A percentile compares a stretch with the other conserved stretches of the same genome.
phyloP scores from a whole-genome alignment of 228 moss, liverwort and hornwort genomes.

The Sphagnum magellanicum region DNA sequence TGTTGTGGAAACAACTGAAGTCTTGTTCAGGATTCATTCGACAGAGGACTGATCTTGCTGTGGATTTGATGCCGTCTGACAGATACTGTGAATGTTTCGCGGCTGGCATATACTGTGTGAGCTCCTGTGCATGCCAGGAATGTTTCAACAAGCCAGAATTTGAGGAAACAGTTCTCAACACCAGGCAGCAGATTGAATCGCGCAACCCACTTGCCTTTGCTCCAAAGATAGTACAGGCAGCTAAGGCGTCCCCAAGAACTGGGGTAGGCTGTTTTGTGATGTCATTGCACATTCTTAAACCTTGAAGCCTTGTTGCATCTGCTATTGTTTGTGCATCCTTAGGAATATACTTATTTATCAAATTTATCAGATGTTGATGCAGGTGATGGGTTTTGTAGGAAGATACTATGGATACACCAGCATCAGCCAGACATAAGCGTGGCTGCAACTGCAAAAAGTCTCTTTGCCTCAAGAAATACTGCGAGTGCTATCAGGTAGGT shows the following conservation, averaged over 20 bases:
- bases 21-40: background rate
- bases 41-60: background rate
- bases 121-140: slow-evolving; percentile 92
- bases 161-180: slow-evolving; percentile 73
- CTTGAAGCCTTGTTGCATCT: background rate
- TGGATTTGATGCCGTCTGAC: slow-evolving; percentile 2
- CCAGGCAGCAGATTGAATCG: slow-evolving; percentile 82
- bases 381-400: slow-evolving; percentile 40
- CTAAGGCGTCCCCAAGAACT: slow-evolving; percentile 64
- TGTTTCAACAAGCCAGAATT: slow-evolving; percentile 98
- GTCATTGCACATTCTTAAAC: background rate
- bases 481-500: slow-evolving; percentile 96
- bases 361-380: background rate
- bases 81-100: slow-evolving; percentile 99
- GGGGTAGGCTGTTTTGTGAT: slow-evolving; percentile 40
- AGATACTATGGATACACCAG: slow-evolving; percentile 76
- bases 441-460: slow-evolving; percentile 99
- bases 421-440: slow-evolving; percentile 90
- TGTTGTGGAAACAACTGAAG: too few species aligned
- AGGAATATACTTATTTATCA: background rate
- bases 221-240: slow-evolving; percentile 83
- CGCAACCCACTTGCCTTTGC: slow-evolving; percentile 97
- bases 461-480: slow-evolving; percentile 90
- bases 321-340: background rate
- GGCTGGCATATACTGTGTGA: slow-evolving; percentile 88